phyloP scores from a whole-genome alignment of 2,329 filamentous ascomycete species.

The Lizonia empirigonia region DNA sequence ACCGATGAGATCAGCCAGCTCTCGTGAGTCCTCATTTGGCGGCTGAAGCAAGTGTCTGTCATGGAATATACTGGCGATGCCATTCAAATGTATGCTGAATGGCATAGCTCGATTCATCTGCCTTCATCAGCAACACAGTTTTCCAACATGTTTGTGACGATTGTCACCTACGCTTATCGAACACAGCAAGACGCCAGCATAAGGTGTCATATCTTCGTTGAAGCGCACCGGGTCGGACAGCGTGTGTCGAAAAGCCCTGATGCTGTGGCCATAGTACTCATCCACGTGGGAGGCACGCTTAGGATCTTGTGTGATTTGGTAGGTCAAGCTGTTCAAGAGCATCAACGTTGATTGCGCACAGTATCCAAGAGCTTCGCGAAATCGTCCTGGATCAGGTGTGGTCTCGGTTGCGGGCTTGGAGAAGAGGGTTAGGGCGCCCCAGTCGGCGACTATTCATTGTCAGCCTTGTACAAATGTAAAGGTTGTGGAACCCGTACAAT shows the following conservation, averaged over 20 bases:
- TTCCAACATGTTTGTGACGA: too few relatives aligned
- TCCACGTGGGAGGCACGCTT: slow-evolving; percentile 6
- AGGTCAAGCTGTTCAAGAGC: slow-evolving; percentile 15
- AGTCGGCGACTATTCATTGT: slow-evolving; percentile 14
- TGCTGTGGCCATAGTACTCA: slow-evolving; percentile 15
- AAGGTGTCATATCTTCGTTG: slow-evolving; percentile 11
- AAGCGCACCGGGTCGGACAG: slow-evolving; percentile 2
- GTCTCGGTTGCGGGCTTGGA: slow-evolving; percentile 4
- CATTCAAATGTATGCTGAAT: slow-evolving; percentile 14
- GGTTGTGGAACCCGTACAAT: slow-evolving; percentile 1
- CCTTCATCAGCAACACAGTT: not conserved
- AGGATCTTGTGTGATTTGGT: slow-evolving; percentile 10
- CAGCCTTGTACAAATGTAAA: too few relatives aligned
- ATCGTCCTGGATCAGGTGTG: slow-evolving; percentile 3
- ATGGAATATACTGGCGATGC: slow-evolving; percentile 12
- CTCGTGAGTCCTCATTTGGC: slow-evolving; percentile 1
- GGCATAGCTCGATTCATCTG: slow-evolving; percentile 18
- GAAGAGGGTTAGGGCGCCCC: slow-evolving; percentile 13
- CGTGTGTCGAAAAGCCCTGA: slow-evolving; percentile 7
- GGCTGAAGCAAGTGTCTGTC: not conserved
- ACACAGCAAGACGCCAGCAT: slow-evolving; percentile 7
- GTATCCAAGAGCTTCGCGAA: slow-evolving; percentile 5
- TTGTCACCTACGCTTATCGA: slow-evolving; percentile 10
- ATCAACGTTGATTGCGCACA: slow-evolving; percentile 10
- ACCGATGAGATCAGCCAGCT: slow-evolving; percentile 9